Conservation (phyloP, 176 grass and related monocot species). For the Saccharum officinarum region DNA sequence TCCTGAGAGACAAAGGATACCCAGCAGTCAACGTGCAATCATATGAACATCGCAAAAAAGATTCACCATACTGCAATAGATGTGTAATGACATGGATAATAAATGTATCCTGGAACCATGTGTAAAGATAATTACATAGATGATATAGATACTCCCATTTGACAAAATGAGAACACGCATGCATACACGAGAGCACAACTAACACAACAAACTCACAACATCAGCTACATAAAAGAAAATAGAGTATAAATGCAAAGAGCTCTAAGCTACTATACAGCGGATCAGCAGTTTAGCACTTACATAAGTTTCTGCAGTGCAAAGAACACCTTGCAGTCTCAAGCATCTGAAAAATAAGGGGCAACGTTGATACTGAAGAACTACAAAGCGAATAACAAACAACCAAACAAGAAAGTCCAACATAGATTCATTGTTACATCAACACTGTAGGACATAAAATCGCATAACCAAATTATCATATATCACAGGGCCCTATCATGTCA, state of each 20-base stretch:
- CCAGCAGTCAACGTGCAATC: conserved; percentile 33
- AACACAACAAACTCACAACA: not conserved
- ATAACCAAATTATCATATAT: conserved; percentile 7
- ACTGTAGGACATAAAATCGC: not conserved
- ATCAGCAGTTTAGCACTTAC: conserved; percentile 56
- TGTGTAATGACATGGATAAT: not conserved
- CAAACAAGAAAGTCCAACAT: not conserved
- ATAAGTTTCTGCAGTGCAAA: conserved; percentile 62
- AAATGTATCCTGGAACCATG: not conserved
- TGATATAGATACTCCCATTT: not conserved
- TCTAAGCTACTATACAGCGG: not conserved
- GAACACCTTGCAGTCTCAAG: conserved; percentile 63
- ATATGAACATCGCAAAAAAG: not conserved
- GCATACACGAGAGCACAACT: not conserved
- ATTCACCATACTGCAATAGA: not conserved
- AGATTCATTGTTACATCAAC: not conserved
- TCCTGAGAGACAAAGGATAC: conserved; percentile 43
- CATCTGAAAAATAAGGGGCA: conserved; percentile 33
- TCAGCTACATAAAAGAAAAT: conserved; percentile 5
- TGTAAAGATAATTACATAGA: not conserved
- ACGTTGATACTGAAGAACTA: not conserved
- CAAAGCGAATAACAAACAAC: not conserved
- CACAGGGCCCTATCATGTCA: not conserved
- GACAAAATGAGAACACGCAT: conserved; percentile 11
- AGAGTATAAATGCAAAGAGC: not conserved